Evolutionary conservation across 495 filamentous ascomycete species (phyloP).

Genomic region (Trichoderma erinaceum): DNA sequence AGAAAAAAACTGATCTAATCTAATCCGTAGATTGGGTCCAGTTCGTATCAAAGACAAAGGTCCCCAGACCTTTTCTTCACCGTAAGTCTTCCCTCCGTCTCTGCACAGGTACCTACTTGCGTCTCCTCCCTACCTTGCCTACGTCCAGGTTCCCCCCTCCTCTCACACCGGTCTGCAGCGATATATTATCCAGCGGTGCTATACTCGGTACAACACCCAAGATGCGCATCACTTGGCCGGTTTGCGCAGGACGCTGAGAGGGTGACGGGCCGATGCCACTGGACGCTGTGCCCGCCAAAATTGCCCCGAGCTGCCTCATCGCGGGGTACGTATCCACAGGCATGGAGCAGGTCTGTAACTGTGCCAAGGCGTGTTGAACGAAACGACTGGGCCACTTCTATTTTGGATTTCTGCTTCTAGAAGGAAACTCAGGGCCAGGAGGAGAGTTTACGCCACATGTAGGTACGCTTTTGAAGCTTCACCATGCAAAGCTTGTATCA

Average conservation of each 20-base stretch:
- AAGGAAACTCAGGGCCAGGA: not conserved
- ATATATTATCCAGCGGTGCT: not conserved
- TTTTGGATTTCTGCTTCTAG: not conserved
- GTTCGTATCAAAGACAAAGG: not conserved
- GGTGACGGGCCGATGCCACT: conserved; percentile 6
- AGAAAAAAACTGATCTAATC: not conserved
- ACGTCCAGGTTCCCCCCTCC: no score
- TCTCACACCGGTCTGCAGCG: not conserved
- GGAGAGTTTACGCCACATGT: not conserved
- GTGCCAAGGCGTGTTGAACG: not conserved
- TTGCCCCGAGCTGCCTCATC: conserved; percentile 6
- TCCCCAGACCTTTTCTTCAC: not conserved
- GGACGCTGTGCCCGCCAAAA: not conserved
- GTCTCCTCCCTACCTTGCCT: not conserved
- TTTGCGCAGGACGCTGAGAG: not conserved
- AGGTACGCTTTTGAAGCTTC: no score
- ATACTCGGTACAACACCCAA: not conserved
- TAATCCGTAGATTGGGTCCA: not conserved
- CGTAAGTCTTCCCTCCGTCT: conserved; percentile 9
- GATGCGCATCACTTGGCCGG: conserved; percentile 3
- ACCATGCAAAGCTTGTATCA: no score
- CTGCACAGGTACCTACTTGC: not conserved
- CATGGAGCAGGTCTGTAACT: conserved; percentile 11
- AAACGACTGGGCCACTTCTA: not conserved
- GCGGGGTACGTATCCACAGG: conserved; percentile 9